Percentiles rank a stretch among this genome's conserved stretches.
phyloP scores from a whole-genome alignment of 164 flowering plant species.

The Piper longum region DNA sequence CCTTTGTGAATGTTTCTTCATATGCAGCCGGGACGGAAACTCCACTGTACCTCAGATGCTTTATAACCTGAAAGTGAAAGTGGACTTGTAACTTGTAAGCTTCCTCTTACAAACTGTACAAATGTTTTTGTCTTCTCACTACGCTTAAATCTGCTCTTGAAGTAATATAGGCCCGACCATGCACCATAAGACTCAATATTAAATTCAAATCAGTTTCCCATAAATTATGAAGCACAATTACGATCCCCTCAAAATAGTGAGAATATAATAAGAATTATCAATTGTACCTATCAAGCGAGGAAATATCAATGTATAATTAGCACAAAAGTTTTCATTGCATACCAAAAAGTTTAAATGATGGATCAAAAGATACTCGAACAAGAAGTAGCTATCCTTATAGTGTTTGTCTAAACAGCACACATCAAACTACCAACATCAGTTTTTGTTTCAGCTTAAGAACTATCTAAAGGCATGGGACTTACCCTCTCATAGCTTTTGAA shows the following conservation, averaged over 20 bases:
- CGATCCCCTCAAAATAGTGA: background rate
- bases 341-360: too few relatives aligned
- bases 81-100: background rate
- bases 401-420: too few relatives aligned
- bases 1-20: constrained; percentile 86
- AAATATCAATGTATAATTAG: too few relatives aligned
- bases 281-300: too few relatives aligned
- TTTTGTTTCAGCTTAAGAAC: background rate
- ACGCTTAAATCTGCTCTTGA: background rate
- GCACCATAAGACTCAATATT: background rate
- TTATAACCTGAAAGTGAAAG: constrained; percentile 51
- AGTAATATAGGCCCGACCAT: background rate
- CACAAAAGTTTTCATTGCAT: too few relatives aligned
- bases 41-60: constrained; percentile 63
- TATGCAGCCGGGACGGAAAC: constrained; percentile 62
- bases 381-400: too few relatives aligned
- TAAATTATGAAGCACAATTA: background rate
- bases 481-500: constrained; percentile 79
- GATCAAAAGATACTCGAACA: too few relatives aligned
- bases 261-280: too few relatives aligned
- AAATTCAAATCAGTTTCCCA: background rate
- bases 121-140: background rate
- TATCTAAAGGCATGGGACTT: constrained; percentile 9
- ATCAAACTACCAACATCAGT: background rate
- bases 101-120: background rate